Base-by-base conservation (phyloP, 2,329 filamentous ascomycete genomes). In the Daldinia sp. region DNA sequence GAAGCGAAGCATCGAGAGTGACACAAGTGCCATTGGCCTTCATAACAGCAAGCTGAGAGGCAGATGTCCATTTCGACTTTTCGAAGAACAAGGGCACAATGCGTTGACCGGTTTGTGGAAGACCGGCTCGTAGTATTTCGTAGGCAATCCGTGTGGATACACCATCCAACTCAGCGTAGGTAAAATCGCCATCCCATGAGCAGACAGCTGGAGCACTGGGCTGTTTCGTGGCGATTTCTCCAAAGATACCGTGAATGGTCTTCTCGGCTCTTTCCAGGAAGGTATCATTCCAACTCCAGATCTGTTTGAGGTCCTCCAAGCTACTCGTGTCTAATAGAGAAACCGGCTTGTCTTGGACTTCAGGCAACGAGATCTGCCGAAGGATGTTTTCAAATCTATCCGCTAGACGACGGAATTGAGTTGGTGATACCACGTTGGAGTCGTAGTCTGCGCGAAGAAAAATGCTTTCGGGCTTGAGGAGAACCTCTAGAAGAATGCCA, bases 401-500 rank as follows among this genome's bases (percentile, higher is more conserved):
- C 1, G 48, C 25, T 29, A 65, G 59, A 10, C 62, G 32, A 11
- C 15, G 39, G 37, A 57, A 52, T 15, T 53, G 49, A 5, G 25
- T 23, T 19, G 39, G 41, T 15, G 49, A 39, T 2, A 63, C 30
- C 2, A 61, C 56, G n/a, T 21, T 29, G 1, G 62, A 62, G 23
- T 67, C 64, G 45, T 61, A 61, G 35, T 52, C 54, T 2, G 60
- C 35, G 3, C 47, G 50, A 29, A 67, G 27, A n/a, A 23, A 11
- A 15, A 50, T 27, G 7, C 52, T 52, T 9, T 47, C 30, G 0
- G 35, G 43, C 10, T 78, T 74, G 5, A 83, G 65, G 7, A 77
- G 79, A 62, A 81, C 84, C 43, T 83, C 80, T 15, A 85, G 71
- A 63, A 83, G 82, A 25, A 85, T 77, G 3, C 81, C 78, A 63